Conservation (phyloP, 768 basidiomycete species). For the Pholiota molesta region DNA sequence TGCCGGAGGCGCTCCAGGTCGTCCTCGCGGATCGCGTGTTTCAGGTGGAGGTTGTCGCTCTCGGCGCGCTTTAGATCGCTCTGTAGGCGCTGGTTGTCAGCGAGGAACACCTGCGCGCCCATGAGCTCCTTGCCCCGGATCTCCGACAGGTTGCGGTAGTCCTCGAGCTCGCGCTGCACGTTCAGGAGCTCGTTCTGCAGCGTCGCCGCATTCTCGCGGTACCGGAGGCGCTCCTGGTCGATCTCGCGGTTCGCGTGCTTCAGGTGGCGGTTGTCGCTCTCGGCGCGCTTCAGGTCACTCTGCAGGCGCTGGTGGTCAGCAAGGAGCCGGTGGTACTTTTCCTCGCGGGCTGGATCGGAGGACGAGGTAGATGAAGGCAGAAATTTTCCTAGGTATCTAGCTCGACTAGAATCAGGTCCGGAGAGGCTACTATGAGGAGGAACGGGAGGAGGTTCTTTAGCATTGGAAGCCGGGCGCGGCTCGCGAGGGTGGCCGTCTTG, state of each 20-base stretch:
- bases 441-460: constrained; percentile 15
- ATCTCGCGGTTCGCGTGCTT: neutral
- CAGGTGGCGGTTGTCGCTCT: neutral
- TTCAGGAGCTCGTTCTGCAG: constrained; percentile 14
- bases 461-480: neutral
- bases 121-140: constrained; percentile 34
- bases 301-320: neutral
- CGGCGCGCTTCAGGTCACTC: neutral
- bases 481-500: neutral
- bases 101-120: constrained; percentile 24
- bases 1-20: neutral
- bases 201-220: neutral
- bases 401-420: neutral
- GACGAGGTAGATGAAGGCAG: neutral
- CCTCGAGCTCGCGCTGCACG: constrained; percentile 16
- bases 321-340: neutral
- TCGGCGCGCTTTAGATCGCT: neutral
- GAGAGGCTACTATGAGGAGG: neutral
- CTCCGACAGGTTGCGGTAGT: constrained; percentile 25
- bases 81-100: neutral
- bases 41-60: too few relatives aligned
- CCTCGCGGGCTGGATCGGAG: neutral
- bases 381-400: too few relatives aligned
- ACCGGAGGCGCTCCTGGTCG: neutral
- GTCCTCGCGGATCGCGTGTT: neutral